Evolutionary conservation across 805 yeast species (phyloP).

Genomic region (Metschnikowia hibisci): DNA sequence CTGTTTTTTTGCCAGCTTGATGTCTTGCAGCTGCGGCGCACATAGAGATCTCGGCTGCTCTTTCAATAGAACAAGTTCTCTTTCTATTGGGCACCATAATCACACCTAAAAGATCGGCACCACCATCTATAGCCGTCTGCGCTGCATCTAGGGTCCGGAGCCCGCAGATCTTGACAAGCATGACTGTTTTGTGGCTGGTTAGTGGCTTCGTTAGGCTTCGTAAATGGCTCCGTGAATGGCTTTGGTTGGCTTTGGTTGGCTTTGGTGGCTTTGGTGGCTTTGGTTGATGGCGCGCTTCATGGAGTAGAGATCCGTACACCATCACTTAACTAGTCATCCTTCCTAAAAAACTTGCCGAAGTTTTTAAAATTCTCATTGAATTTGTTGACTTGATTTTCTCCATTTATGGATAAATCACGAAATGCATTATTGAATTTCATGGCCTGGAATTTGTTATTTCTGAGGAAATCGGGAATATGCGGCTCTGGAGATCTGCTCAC

Average conservation of each 20-base stretch:
- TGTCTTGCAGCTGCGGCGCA: conserved; percentile 26
- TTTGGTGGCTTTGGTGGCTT: too few relatives aligned
- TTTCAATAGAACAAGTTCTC: conserved; percentile 52
- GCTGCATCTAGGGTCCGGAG: conserved; percentile 68
- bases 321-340: conserved; percentile 20
- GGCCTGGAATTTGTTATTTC: conserved; percentile 36
- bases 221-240: too few relatives aligned
- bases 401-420: conserved; percentile 43
- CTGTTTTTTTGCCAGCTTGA: conserved; percentile 16
- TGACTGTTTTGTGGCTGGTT: too few relatives aligned
- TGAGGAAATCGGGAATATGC: conserved; percentile 18
- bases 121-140: conserved; percentile 56
- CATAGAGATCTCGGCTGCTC: conserved; percentile 26
- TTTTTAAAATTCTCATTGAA: conserved; percentile 62
- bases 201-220: too few relatives aligned
- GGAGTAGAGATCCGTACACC: not conserved
- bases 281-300: not conserved
- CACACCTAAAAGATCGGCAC: conserved; percentile 78
- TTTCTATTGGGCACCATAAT: conserved; percentile 81
- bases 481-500: conserved; percentile 26
- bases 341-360: conserved; percentile 52
- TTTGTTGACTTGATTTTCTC: conserved; percentile 60
- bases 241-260: not conserved
- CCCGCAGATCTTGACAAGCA: conserved; percentile 84
- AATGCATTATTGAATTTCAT: conserved; percentile 39